Conservation (phyloP, 768 basidiomycete genomes). For the Harrya chromipes region DNA sequence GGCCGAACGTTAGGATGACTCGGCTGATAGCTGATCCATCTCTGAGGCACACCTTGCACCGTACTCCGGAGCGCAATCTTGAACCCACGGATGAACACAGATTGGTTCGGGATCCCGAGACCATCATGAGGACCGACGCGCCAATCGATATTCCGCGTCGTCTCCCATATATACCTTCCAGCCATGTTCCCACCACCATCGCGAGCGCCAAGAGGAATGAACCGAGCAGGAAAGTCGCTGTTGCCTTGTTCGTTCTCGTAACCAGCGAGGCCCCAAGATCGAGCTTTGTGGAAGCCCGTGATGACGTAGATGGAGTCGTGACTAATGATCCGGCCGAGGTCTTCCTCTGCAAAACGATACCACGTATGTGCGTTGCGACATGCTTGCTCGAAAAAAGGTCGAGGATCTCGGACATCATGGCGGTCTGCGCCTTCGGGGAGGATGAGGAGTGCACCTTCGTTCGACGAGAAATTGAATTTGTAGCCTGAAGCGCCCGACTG, state of each 20-base stretch:
- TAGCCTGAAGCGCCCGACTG: constrained; percentile 1
- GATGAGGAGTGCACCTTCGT: constrained; percentile 32
- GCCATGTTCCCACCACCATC: constrained; percentile 8
- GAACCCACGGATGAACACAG: constrained; percentile 31
- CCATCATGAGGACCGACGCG: constrained; percentile 16
- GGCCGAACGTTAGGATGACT: neutral
- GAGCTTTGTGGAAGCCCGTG: constrained; percentile 25
- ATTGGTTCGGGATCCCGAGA: constrained; percentile 20
- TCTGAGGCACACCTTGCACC: constrained; percentile 18
- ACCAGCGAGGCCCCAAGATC: constrained; percentile 31
- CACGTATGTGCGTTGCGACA: constrained; percentile 26
- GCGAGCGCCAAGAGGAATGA: constrained; percentile 7
- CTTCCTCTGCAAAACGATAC: constrained; percentile 30
- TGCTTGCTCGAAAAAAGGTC: constrained; percentile 27
- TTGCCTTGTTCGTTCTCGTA: constrained; percentile 11
- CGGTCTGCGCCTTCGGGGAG: constrained; percentile 34
- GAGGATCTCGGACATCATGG: constrained; percentile 25
- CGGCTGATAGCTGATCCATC: constrained; percentile 9
- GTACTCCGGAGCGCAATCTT: constrained; percentile 24
- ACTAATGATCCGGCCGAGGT: constrained; percentile 26
- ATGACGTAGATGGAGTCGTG: constrained; percentile 35
- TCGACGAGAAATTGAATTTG: constrained; percentile 17
- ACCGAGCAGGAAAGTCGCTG: constrained; percentile 10
- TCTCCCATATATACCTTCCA: constrained; percentile 16
- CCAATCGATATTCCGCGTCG: constrained; percentile 17